phyloP scores from a whole-genome alignment of 768 basidiomycete species.

The Calocybe cyanea region DNA sequence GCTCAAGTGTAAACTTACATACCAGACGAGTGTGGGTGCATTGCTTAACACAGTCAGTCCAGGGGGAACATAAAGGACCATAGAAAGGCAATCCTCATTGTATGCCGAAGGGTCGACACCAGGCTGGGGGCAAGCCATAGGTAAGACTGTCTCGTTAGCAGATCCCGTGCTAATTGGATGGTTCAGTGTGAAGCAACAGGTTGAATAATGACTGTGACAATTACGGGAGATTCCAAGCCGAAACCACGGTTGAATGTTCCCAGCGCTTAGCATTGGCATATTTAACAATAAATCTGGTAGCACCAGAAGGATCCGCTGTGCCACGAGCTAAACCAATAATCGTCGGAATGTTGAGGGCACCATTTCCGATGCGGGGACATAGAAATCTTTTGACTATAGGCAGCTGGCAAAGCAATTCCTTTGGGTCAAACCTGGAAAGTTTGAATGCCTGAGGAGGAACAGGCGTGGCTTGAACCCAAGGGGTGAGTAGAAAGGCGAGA shows the following conservation, averaged over 20 bases:
- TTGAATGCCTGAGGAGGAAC: slow-evolving; percentile 18
- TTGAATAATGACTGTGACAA: slow-evolving; percentile 17
- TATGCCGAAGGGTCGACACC: slow-evolving; percentile 42
- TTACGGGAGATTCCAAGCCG: slow-evolving; percentile 63
- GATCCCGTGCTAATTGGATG: slow-evolving; percentile 24
- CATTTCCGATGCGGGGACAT: slow-evolving; percentile 35
- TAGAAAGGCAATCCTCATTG: slow-evolving; percentile 80
- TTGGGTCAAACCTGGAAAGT: slow-evolving; percentile 34
- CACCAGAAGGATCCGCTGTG: slow-evolving; percentile 42
- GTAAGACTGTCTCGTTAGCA: slow-evolving; percentile 50
- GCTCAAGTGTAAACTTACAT: slow-evolving; percentile 15
- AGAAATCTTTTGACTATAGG: slow-evolving; percentile 38
- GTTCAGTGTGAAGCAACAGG: no score
- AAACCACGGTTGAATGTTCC: slow-evolving; percentile 49
- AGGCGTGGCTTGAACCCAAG: slow-evolving; percentile 29
- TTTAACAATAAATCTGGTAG: slow-evolving; percentile 56
- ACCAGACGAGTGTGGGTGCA: slow-evolving; percentile 62
- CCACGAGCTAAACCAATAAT: slow-evolving; percentile 57
- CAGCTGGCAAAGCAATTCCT: slow-evolving; percentile 42
- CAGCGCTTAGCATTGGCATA: slow-evolving; percentile 66
- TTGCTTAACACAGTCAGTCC: slow-evolving; percentile 27
- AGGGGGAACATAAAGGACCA: slow-evolving; percentile 68
- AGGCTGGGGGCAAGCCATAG: slow-evolving; percentile 71
- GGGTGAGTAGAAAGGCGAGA: slow-evolving; percentile 26
- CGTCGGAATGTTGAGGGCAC: slow-evolving; percentile 32